A percentile compares a stretch with the other conserved stretches of the same genome.
These are phyloP conservation scores for Cydonia oblonga DNA, from an alignment of 331 rosid species.

Conservation along the genomic window DNA sequence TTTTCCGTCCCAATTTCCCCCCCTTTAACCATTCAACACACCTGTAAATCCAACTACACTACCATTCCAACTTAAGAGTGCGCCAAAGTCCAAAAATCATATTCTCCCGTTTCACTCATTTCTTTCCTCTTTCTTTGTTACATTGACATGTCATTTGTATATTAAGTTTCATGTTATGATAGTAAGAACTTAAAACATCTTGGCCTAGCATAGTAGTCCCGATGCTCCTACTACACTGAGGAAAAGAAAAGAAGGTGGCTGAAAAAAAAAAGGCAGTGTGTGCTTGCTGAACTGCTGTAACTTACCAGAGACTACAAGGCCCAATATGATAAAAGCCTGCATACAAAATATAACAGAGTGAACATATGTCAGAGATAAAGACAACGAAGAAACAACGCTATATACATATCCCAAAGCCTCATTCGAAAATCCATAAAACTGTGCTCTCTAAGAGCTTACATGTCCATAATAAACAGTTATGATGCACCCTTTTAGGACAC, in stretches of 20 bases:
- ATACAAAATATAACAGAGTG: conserved; percentile 23
- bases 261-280: background rate
- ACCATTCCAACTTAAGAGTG: background rate
- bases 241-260: background rate
- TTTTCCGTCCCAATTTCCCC: background rate
- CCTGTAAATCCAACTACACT: background rate
- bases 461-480: background rate
- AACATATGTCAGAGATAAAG: conserved; percentile 12
- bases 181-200: background rate
- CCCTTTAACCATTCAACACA: background rate
- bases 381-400: background rate
- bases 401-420: background rate
- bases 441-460: background rate
- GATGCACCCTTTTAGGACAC: background rate
- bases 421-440: background rate
- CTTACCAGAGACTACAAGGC: conserved; percentile 77
- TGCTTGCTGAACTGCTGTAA: conserved; percentile 2
- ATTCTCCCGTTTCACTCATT: background rate
- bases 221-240: background rate
- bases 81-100: background rate
- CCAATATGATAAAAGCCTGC: conserved; percentile 68
- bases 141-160: background rate
- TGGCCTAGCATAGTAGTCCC: background rate
- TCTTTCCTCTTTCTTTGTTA: background rate
- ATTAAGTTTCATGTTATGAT: background rate